Conservation (phyloP, 1,139 yeast species). For the Magnusiomyces tetraspermus region DNA sequence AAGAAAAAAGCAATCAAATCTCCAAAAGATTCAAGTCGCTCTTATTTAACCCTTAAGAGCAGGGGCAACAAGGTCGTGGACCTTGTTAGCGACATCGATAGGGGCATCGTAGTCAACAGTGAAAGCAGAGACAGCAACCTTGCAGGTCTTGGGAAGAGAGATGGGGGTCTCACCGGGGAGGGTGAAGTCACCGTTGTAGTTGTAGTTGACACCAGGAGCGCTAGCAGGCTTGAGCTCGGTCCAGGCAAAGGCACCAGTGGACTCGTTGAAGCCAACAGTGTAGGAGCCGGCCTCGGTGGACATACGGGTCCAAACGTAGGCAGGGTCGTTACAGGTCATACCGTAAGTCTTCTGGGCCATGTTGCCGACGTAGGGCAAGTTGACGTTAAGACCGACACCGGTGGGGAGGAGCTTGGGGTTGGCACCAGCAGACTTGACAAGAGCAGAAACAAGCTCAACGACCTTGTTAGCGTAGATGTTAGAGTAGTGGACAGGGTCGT, state of each 20-base stretch:
- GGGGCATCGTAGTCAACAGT: slow-evolving; percentile 9
- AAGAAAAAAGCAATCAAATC: too few relatives aligned
- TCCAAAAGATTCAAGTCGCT: too few relatives aligned
- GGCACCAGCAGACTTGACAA: slow-evolving; percentile 29
- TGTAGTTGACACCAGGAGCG: slow-evolving; percentile 3
- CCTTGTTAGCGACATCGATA: neutral
- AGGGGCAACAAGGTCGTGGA: neutral
- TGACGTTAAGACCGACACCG: slow-evolving; percentile 38
- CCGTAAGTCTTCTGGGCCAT: neutral
- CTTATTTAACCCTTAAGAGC: neutral
- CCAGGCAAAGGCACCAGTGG: slow-evolving; percentile 4
- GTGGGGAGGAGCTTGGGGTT: slow-evolving; percentile 33
- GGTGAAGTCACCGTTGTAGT: slow-evolving; percentile 4
- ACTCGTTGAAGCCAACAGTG: neutral
- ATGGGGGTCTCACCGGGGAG: slow-evolving; percentile 9
- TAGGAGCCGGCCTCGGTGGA: slow-evolving; percentile 4
- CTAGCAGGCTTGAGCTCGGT: neutral
- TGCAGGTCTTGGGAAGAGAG: slow-evolving; percentile 1
- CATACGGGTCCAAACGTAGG: slow-evolving; percentile 5
- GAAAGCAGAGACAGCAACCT: slow-evolving; percentile 6
- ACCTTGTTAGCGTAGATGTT: slow-evolving; percentile 36
- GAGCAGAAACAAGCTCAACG: slow-evolving; percentile 32
- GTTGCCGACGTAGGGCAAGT: slow-evolving; percentile 31
- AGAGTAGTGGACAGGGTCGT: slow-evolving; percentile 27
- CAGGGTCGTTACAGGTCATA: slow-evolving; percentile 3